phyloP scores from a whole-genome alignment of 73 alveolate genomes.

The Uronychia setigera region DNA sequence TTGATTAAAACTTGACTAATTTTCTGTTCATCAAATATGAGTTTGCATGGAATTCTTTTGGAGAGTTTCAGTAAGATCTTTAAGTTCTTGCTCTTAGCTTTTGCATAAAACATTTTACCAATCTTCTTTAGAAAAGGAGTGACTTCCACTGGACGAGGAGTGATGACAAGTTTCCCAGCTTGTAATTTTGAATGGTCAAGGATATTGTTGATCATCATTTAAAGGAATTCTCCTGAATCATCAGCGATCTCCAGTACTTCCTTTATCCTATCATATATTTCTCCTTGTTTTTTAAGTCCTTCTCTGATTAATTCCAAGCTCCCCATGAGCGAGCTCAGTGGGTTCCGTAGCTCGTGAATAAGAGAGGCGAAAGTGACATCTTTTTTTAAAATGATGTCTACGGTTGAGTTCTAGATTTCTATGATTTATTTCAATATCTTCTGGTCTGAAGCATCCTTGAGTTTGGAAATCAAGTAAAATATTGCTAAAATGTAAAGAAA shows the following conservation, averaged over 20 bases:
- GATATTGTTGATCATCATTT: not conserved
- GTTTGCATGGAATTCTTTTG: not conserved
- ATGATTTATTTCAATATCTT: too few species aligned
- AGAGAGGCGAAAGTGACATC: not conserved
- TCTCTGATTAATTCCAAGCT: not conserved
- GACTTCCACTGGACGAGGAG: not conserved
- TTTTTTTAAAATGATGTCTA: too few species aligned
- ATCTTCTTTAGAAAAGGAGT: not conserved
- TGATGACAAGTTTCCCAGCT: not conserved
- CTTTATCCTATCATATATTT: not conserved
- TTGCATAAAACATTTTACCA: not conserved
- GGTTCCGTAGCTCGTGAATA: not conserved
- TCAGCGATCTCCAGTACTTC: not conserved
- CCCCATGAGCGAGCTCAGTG: not conserved
- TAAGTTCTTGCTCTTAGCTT: not conserved
- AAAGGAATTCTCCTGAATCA: not conserved
- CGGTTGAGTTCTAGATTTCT: too few species aligned
- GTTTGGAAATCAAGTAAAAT: too few species aligned
- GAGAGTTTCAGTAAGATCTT: not conserved
- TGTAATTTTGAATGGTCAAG: not conserved
- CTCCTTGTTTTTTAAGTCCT: not conserved
- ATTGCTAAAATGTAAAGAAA: too few species aligned
- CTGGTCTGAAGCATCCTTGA: too few species aligned
- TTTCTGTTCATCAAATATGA: not conserved
- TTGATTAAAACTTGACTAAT: not conserved